Evolutionary conservation across 805 yeast species (phyloP), one percentile per base, ranked within the genome.

Genomic region (Saturnispora sekii): DNA sequence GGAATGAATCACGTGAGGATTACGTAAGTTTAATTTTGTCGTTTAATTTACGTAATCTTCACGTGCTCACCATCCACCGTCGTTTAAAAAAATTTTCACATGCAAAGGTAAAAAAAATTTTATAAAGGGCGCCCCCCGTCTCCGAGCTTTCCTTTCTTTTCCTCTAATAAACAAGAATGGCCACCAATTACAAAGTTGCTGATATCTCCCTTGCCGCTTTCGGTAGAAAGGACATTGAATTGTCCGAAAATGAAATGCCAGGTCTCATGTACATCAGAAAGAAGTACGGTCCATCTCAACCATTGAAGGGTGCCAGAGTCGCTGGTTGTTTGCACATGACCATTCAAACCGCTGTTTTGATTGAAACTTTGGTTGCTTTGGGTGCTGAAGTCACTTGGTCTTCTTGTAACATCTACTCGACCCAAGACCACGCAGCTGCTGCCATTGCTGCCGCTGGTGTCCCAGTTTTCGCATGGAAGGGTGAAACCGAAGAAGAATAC

Each of bases 341-440:
- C 69, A 84, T 93, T 64, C 98, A 90, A 76, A 93, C 98, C 62
- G 98, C 97, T 59, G 97, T 90, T 55, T 79, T 90, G 71, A 93
- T 93, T 63, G 98, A 90, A 79, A 90, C 98, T 59, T 79, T 93
- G 63, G 85, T 79, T 62, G 96, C 95, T 55, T 79, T 90, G 60
- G 98, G 98, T 76, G 98, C 98, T 53, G 98, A 90, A 77, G 97
- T 90, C 53, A 93, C 98, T 64, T 90, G 98, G 98, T 79, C 96
- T 53, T 87, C 96, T 41, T 90, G 98, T 80, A 90, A 90, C 95
- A 90, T 90, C 63, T 90, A 86, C 83, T 89, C 97, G 60, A 90
- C 98, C 57, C 98, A 90, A 77, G 98, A 90, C 74, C 97, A 90
- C 69, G 97, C 97, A 59, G 97, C 98, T 62, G 97, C 98, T 64